Evolutionary conservation across 352 stramenopile genomes (phyloP).

Genomic region (Pythium aristosporum): DNA sequence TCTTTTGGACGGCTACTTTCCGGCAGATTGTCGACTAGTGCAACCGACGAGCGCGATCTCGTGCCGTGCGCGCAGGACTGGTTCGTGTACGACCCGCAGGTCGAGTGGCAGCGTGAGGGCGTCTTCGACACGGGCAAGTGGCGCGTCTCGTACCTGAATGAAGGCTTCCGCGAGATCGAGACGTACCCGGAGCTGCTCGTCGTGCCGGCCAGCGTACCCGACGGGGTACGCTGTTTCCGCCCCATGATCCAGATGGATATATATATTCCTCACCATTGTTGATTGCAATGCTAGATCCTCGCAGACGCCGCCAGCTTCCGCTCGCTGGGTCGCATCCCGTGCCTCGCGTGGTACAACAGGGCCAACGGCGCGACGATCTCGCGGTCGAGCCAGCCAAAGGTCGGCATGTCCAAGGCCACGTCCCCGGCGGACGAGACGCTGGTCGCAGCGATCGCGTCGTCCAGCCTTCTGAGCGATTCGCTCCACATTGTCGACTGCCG

Average conservation of each 20-base stretch:
- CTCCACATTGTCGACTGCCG: conserved; percentile 85
- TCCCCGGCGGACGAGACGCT: conserved; percentile 71
- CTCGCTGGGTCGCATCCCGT: conserved; percentile 70
- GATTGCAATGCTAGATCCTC: conserved; percentile 44
- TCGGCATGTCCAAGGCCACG: conserved; percentile 78
- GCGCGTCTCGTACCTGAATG: conserved; percentile 61
- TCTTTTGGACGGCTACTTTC: no score
- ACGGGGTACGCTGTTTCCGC: conserved; percentile 52
- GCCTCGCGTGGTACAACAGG: conserved; percentile 70
- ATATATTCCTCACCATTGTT: background rate
- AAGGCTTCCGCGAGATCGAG: conserved; percentile 80
- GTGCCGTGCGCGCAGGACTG: conserved; percentile 61
- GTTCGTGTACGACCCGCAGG: conserved; percentile 60
- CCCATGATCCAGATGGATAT: background rate
- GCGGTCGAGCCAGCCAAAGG: conserved; percentile 81
- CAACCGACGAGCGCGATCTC: conserved; percentile 47
- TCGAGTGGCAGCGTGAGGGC: conserved; percentile 75
- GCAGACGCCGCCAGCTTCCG: conserved; percentile 71
- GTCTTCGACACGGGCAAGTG: conserved; percentile 68
- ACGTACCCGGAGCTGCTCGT: conserved; percentile 94
- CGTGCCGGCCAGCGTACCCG: conserved; percentile 89
- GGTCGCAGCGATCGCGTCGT: conserved; percentile 62
- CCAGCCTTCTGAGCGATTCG: conserved; percentile 60
- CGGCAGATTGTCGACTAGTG: conserved; percentile 44
- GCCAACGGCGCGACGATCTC: conserved; percentile 64